phyloP scores from a whole-genome alignment of 192 early-diverging fungal species.

The Linnemannia schmuckeri region DNA sequence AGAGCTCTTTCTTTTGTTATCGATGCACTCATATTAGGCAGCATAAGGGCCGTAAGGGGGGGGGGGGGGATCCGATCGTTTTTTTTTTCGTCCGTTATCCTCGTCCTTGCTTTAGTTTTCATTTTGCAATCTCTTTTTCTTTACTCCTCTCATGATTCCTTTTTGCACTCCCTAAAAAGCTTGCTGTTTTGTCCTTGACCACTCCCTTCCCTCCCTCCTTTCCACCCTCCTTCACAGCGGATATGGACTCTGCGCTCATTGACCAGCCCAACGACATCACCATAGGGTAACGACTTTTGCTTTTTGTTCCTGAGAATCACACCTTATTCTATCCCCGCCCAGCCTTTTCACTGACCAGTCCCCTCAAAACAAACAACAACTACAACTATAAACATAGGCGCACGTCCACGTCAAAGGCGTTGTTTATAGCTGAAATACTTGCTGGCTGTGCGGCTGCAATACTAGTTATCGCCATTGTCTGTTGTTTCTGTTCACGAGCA shows the following conservation, averaged over 20 bases:
- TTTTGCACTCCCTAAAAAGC: not conserved
- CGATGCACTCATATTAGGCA: not conserved
- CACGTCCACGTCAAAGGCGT: constrained; percentile 16
- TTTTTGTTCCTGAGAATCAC: not conserved
- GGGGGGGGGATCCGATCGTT: not conserved
- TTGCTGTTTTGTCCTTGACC: not conserved
- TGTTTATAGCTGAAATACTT: constrained; percentile 43
- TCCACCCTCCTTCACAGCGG: not conserved
- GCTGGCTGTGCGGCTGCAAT: constrained; percentile 33
- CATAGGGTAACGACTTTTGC: constrained; percentile 14
- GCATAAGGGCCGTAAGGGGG: not conserved
- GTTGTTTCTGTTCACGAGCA: constrained; percentile 40
- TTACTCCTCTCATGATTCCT: not conserved
- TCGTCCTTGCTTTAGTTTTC: not conserved
- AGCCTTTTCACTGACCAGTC: not conserved
- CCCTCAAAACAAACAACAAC: not conserved
- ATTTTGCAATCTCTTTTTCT: not conserved
- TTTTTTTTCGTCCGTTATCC: not conserved
- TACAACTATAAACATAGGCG: not conserved
- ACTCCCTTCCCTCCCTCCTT: constrained; percentile 1
- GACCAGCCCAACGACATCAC: constrained; percentile 7
- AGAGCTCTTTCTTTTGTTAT: not conserved
- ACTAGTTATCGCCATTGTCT: constrained; percentile 20
- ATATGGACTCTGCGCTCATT: constrained; percentile 3
- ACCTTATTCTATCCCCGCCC: not conserved